Evolutionary conservation across 2,329 filamentous ascomycete species (phyloP).

Genomic region (Neocatenulostroma microsporum): DNA sequence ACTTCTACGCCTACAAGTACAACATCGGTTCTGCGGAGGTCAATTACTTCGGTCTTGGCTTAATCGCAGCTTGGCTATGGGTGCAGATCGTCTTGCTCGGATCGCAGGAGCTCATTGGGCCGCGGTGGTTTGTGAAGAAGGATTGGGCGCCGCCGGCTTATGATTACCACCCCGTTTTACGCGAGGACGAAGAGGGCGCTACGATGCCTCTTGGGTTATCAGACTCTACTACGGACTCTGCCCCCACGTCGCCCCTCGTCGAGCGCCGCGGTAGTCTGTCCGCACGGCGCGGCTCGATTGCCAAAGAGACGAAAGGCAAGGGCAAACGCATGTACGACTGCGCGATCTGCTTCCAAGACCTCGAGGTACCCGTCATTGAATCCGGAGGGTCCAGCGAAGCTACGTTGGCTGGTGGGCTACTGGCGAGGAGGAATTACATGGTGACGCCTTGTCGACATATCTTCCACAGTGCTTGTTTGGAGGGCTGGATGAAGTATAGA

Average conservation of each 20-base stretch:
- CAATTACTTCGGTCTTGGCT: conserved; percentile 57
- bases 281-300: conserved; percentile 10
- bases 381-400: conserved; percentile 34
- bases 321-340: conserved; percentile 70
- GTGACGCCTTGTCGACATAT: conserved; percentile 94
- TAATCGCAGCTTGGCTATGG: conserved; percentile 75
- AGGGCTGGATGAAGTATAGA: conserved; percentile 92
- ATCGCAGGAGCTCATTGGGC: conserved; percentile 76
- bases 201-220: conserved; percentile 65
- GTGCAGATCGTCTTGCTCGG: conserved; percentile 70
- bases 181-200: conserved; percentile 74
- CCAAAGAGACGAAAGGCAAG: conserved; percentile 36
- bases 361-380: conserved; percentile 77
- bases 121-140: conserved; percentile 72
- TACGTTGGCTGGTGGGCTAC: conserved; percentile 50
- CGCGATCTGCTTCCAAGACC: conserved; percentile 84
- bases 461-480: conserved; percentile 84
- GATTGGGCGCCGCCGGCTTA: conserved; percentile 65
- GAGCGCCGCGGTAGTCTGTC: conserved; percentile 23
- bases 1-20: conserved; percentile 69
- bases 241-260: conserved; percentile 19
- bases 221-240: conserved; percentile 21
- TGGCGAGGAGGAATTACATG: conserved; percentile 84
- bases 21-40: conserved; percentile 75
- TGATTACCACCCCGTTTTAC: conserved; percentile 88